These are phyloP conservation scores for Candida argentea DNA, from an alignment of 805 yeast species.

Conservation along the genomic window DNA sequence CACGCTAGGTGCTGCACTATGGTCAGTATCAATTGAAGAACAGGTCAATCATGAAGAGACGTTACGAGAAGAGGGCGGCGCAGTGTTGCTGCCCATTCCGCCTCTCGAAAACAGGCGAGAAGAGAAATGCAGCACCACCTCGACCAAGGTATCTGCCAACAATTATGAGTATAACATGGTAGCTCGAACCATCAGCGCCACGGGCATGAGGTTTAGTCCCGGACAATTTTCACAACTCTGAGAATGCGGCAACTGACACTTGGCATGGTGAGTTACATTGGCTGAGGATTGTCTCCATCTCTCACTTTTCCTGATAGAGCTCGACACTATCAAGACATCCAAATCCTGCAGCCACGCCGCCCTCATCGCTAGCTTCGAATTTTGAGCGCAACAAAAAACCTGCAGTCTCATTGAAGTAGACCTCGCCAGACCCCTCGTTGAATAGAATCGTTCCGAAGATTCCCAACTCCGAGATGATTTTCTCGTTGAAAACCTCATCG, in stretches of 20 bases:
- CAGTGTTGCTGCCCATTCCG: no score
- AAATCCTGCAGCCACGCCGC: conserved; percentile 98
- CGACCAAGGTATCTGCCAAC: no score
- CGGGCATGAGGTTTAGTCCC: not conserved
- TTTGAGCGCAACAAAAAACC: conserved; percentile 90
- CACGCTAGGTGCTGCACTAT: conserved; percentile 52
- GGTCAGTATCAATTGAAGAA: conserved; percentile 38
- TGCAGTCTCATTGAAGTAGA: conserved; percentile 53
- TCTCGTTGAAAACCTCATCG: conserved; percentile 53
- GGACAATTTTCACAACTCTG: no score
- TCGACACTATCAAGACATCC: conserved; percentile 89
- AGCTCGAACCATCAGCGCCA: no score
- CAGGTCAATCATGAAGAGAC: no score
- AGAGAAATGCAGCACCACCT: no score
- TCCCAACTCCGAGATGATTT: conserved; percentile 85
- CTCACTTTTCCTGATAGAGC: conserved; percentile 38
- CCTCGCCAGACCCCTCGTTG: conserved; percentile 49
- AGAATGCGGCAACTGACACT: no score
- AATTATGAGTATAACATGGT: no score
- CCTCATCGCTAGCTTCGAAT: conserved; percentile 81
- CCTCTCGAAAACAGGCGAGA: no score
- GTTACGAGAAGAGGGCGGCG: no score
- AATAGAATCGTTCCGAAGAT: conserved; percentile 77
- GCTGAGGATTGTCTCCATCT: no score
- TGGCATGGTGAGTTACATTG: no score